A percentile compares a stretch with the other conserved stretches of the same genome.
Evolutionary conservation across 495 filamentous ascomycete species (phyloP).

Genomic region (Penicillium chermesinum): DNA sequence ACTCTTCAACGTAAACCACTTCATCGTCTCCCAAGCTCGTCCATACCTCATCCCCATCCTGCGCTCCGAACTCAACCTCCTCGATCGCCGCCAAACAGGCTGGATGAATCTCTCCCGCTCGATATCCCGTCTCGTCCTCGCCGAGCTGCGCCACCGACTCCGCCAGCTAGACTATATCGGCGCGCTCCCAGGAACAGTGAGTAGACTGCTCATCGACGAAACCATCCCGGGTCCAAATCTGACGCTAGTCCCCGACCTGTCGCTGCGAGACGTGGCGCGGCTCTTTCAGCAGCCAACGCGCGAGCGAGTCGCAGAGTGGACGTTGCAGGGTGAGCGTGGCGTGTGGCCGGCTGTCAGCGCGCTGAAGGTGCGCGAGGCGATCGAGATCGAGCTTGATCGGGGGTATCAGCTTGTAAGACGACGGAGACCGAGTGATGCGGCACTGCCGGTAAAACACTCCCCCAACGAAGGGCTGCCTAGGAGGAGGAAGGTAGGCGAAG

Average conservation of each 20-base stretch:
- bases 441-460: conserved; percentile 9
- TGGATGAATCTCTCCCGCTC: conserved; percentile 55
- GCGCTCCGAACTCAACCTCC: conserved; percentile 71
- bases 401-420: conserved; percentile 75
- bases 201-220: conserved; percentile 82
- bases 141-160: conserved; percentile 79
- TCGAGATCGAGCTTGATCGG: conserved; percentile 81
- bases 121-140: conserved; percentile 61
- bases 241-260: conserved; percentile 78
- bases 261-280: conserved; percentile 62
- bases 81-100: conserved; percentile 57
- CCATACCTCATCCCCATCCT: conserved; percentile 91
- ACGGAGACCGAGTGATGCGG: conserved; percentile 39
- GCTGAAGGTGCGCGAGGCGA: conserved; percentile 73
- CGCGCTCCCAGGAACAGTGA: conserved; percentile 61
- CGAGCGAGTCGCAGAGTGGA: conserved; percentile 78
- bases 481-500: conserved; percentile 20
- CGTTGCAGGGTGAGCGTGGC: conserved; percentile 73
- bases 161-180: conserved; percentile 75
- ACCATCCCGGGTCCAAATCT: conserved; percentile 74
- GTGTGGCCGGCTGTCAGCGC: conserved; percentile 91
- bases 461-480: conserved; percentile 31
- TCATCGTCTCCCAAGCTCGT: conserved; percentile 93
- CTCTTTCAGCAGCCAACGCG: conserved; percentile 76
- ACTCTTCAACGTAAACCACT: conserved; percentile 96